Conservation (phyloP, 116 monocot species). For the Thalassia testudinum region DNA sequence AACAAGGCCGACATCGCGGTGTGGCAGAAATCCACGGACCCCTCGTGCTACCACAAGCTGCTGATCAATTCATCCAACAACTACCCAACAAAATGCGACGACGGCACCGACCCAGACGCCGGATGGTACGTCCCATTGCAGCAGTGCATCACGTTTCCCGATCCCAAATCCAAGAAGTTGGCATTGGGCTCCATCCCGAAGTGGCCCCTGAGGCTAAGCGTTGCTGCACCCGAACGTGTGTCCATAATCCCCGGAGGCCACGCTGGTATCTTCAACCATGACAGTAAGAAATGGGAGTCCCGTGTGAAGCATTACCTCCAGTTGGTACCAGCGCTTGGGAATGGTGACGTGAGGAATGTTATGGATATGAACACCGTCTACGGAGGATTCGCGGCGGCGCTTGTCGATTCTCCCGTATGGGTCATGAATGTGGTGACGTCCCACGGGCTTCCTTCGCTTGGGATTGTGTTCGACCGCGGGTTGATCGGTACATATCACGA, state of each 20-base stretch:
- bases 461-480: conserved; percentile 72
- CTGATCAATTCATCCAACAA: too few species aligned
- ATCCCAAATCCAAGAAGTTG: conserved; percentile 46
- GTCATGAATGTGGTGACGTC: conserved; percentile 96
- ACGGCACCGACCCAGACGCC: conserved; percentile 68
- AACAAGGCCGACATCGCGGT: conserved; percentile 90
- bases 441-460: conserved; percentile 65
- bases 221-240: conserved; percentile 50
- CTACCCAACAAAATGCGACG: conserved; percentile 82
- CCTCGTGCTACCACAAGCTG: conserved; percentile 52
- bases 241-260: conserved; percentile 58
- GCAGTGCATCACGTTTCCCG: conserved; percentile 47
- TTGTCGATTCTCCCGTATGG: conserved; percentile 56
- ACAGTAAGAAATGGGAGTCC: conserved; percentile 65
- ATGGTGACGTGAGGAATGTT: conserved; percentile 61
- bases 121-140: conserved; percentile 80
- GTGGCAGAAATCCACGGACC: conserved; percentile 70
- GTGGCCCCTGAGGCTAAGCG: conserved; percentile 61
- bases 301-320: conserved; percentile 62
- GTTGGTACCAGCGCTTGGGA: conserved; percentile 57
- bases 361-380: conserved; percentile 95
- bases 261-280: conserved; percentile 60
- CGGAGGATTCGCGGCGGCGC: conserved; percentile 77
- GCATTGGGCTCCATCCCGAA: too few species aligned
- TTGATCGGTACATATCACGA: conserved; percentile 81